These are phyloP conservation scores for Chloranthus sessilifolius DNA, from an alignment of 164 flowering plant species.

Conservation along the genomic window DNA sequence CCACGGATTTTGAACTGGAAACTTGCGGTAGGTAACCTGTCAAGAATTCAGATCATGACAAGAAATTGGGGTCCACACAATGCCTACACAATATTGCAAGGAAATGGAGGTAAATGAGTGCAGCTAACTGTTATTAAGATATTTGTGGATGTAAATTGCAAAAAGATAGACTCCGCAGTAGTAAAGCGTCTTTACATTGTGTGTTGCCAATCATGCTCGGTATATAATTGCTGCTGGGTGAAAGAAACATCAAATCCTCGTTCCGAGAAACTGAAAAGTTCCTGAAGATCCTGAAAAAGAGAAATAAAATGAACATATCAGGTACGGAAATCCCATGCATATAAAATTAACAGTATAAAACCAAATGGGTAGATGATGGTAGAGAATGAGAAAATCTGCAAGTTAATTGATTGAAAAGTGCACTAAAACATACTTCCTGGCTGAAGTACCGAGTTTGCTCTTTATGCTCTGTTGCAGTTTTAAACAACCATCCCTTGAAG, in stretches of 20 bases:
- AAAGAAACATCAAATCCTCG: slow-evolving; percentile 90
- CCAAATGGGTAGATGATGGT: too few relatives aligned
- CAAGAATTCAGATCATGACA: too few relatives aligned
- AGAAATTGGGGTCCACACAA: too few relatives aligned
- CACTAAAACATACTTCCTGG: slow-evolving; percentile 70
- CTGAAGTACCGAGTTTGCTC: slow-evolving; percentile 94
- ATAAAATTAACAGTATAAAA: not conserved
- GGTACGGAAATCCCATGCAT: not conserved
- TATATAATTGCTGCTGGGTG: slow-evolving; percentile 86
- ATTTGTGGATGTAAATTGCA: too few relatives aligned
- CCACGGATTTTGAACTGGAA: too few relatives aligned
- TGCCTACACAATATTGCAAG: too few relatives aligned
- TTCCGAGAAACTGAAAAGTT: slow-evolving; percentile 79
- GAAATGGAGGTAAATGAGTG: too few relatives aligned
- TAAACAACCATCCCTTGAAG: slow-evolving; percentile 89
- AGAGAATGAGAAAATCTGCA: too few relatives aligned
- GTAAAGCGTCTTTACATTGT: too few relatives aligned
- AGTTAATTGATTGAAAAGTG: not conserved
- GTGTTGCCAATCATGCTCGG: slow-evolving; percentile 73
- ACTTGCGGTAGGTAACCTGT: too few relatives aligned
- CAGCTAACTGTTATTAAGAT: too few relatives aligned
- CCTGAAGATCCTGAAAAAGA: slow-evolving; percentile 77
- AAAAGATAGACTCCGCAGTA: too few relatives aligned
- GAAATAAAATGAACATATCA: not conserved
- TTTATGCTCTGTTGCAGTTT: slow-evolving; percentile 93